Evolutionary conservation across 2,329 filamentous ascomycete genomes (phyloP).

Genomic region (Arthrobotrys conoides): DNA sequence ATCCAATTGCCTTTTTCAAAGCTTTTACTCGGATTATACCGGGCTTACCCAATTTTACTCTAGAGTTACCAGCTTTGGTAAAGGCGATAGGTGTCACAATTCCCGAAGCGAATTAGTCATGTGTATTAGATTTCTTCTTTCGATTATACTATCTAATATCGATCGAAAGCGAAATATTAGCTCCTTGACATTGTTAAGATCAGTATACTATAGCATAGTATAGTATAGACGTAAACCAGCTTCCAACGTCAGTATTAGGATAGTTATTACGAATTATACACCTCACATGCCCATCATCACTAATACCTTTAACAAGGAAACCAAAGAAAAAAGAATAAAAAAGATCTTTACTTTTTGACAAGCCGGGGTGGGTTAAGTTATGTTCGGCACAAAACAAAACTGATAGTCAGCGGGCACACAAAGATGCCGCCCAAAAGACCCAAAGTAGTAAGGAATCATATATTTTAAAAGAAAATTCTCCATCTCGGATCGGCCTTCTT

Average conservation of each 20-base stretch:
- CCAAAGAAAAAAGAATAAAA: background rate
- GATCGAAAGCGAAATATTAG: conserved; percentile 28
- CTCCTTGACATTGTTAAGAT: too few species aligned
- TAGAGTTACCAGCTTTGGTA: conserved; percentile 34
- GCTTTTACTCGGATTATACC: conserved; percentile 32
- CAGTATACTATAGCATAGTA: too few species aligned
- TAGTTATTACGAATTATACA: conserved; percentile 28
- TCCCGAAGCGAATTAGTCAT: conserved; percentile 7
- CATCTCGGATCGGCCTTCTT: conserved; percentile 50
- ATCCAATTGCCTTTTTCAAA: conserved; percentile 48
- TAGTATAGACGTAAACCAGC: conserved; percentile 6
- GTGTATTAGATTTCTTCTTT: conserved; percentile 13
- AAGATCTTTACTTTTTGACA: conserved; percentile 16
- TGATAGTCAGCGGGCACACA: conserved; percentile 9
- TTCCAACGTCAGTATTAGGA: conserved; percentile 22
- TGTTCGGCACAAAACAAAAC: too few species aligned
- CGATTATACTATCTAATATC: conserved; percentile 22
- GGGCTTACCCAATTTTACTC: conserved; percentile 35
- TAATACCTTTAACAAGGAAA: background rate
- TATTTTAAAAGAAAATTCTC: conserved; percentile 19
- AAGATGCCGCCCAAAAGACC: conserved; percentile 24
- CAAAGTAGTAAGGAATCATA: conserved; percentile 22
- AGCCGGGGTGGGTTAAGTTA: conserved; percentile 14
- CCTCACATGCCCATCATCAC: conserved; percentile 8
- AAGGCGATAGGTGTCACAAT: conserved; percentile 55